Conservation (phyloP, 441 rosid genomes). For the Gossypium lobatum region DNA sequence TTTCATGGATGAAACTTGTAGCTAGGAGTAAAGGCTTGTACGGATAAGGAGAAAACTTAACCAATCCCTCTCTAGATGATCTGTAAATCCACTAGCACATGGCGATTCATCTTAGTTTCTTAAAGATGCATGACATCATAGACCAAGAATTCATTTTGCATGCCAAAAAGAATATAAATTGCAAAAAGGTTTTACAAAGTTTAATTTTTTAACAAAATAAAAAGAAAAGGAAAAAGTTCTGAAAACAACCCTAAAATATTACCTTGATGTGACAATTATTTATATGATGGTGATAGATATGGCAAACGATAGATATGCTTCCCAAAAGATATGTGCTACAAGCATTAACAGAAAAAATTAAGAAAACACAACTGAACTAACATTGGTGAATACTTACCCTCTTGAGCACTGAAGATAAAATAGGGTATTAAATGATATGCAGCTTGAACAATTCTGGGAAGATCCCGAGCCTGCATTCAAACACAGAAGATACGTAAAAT, state of each 20-base stretch:
- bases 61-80: neutral
- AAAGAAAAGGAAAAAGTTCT: neutral
- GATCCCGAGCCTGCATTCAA: slow-evolving; percentile 82
- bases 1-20: neutral
- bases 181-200: neutral
- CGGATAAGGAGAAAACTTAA: neutral
- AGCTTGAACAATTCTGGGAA: slow-evolving; percentile 72
- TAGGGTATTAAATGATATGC: slow-evolving; percentile 77
- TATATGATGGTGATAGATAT: neutral
- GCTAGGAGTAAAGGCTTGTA: neutral
- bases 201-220: neutral
- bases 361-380: neutral
- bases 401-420: slow-evolving; percentile 80
- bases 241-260: neutral
- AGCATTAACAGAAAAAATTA: neutral
- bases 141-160: neutral
- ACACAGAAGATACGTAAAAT: neutral
- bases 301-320: neutral
- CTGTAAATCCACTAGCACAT: neutral
- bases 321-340: neutral
- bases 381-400: slow-evolving; percentile 43
- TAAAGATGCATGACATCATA: neutral
- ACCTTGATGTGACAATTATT: neutral
- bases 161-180: neutral
- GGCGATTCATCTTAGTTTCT: neutral